Evolutionary conservation across 2,329 filamentous ascomycete genomes (phyloP).

Genomic region (Aspergillus tamarii): DNA sequence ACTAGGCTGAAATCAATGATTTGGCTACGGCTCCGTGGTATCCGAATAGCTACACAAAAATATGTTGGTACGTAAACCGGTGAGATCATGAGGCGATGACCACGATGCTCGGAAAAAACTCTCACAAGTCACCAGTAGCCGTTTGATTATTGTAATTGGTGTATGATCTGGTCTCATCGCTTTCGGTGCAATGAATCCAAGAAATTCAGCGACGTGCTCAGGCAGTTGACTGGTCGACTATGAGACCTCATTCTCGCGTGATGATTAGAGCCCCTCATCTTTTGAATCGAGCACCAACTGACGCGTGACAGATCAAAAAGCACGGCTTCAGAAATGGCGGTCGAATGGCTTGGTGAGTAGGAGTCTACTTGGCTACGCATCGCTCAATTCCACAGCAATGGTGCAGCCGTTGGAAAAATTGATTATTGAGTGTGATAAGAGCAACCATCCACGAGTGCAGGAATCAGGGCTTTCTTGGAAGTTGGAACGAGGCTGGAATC

Average conservation of each 20-base stretch:
- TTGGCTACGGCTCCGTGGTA: background rate
- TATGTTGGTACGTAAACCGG: background rate
- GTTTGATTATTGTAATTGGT: background rate
- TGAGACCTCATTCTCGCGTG: slow-evolving; percentile 16
- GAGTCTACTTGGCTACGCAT: background rate
- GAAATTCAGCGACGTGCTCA: slow-evolving; percentile 4
- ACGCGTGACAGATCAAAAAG: slow-evolving; percentile 38
- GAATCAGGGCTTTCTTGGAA: background rate
- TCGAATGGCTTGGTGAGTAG: background rate
- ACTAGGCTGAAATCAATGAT: background rate
- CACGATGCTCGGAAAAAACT: slow-evolving; percentile 20
- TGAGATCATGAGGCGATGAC: slow-evolving; percentile 9
- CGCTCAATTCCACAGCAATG: background rate
- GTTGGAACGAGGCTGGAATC: background rate
- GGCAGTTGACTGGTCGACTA: slow-evolving; percentile 19
- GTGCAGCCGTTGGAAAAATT: slow-evolving; percentile 14
- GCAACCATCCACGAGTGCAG: slow-evolving; percentile 6
- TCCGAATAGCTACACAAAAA: background rate
- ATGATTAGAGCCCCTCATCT: slow-evolving; percentile 10
- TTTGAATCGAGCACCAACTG: slow-evolving; percentile 21
- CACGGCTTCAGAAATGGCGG: slow-evolving; percentile 2
- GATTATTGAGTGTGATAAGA: background rate
- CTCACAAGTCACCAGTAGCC: slow-evolving; percentile 7
- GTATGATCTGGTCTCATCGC: background rate
- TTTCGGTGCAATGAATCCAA: background rate